Evolutionary conservation across 2,329 filamentous ascomycete genomes (phyloP), one percentile per base, ranked within the genome.

Genomic region (Geoglossum cookeanum): DNA sequence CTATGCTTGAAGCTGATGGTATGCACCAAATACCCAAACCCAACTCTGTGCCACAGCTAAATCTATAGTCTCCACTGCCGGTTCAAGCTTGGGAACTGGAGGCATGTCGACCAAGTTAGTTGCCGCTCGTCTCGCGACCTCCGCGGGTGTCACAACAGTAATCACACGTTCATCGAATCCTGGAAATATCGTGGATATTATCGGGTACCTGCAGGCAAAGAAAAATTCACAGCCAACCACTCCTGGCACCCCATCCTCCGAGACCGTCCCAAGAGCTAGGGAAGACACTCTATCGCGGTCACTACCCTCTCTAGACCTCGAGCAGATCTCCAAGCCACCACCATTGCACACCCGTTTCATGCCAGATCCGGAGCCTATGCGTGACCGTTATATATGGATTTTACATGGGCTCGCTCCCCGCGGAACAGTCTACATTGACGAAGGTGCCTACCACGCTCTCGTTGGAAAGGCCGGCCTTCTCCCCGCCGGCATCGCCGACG

Each of bases 101-200:
- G 92, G 92, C 49, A 98, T 98, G 92, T 84, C 85, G 61, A 98
- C 92, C 59, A 98, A 98, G 73, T 95, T 98, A 63, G 83, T 94
- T 30, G 92, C 92, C 56, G 92, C 92, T 30, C 81, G 87, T 57
- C 78, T 98, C 44, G 92, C 91, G 37, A 96, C 90, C 5, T 92
- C 90, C 39, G 92, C 89, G 11, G 92, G 92, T 51, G 91, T 97
- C 39, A 97, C 89, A 1, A 97, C 92, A 3, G 80, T 98, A 66
- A 97, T 98, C 66, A 95, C 92, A 7, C 83, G 85, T 62, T 94
- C 88, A 58, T 92, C 86, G n/a, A 90, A 85, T 61, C 92, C 92
- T 0, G 89, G 87, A 29, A 97, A 97, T 67, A 90, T 98, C 59
- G 75, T 83, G 62, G 83, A 84, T 63, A 96, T 98, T 61, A 86